These are phyloP conservation scores for Microdochium bolleyi DNA, from an alignment of 2,329 filamentous ascomycete genomes.

Conservation along the genomic window DNA sequence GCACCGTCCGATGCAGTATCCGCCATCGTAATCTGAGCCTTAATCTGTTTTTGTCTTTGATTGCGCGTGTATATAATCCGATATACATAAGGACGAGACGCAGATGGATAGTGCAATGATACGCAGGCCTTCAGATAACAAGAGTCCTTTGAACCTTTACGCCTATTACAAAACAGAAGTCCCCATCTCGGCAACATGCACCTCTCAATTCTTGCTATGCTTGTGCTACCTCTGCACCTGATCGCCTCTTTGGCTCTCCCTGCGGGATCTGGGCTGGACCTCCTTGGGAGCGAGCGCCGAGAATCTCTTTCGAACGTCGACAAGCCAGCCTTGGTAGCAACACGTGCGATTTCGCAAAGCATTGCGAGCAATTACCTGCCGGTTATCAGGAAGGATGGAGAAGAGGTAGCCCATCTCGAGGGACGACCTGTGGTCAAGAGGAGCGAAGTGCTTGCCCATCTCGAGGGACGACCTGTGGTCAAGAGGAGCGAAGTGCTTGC, in stretches of 20 bases:
- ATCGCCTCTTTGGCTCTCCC: neutral
- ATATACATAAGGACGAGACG: neutral
- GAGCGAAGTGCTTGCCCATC: too few relatives aligned
- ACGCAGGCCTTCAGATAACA: neutral
- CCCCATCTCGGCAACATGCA: neutral
- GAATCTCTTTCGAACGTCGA: neutral
- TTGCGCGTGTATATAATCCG: neutral
- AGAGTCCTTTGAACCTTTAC: neutral
- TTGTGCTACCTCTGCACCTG: too few relatives aligned
- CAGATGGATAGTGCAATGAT: neutral
- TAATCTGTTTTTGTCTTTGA: neutral
- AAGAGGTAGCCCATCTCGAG: neutral
- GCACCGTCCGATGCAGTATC: neutral
- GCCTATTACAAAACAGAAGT: neutral
- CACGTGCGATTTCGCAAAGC: neutral
- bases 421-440: neutral
- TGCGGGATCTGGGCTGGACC: neutral
- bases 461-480: too few relatives aligned
- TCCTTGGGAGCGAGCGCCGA: neutral
- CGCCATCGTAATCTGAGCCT: neutral
- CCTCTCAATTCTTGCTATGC: too few relatives aligned
- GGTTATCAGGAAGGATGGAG: neutral
- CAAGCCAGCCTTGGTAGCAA: neutral
- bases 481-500: too few relatives aligned
- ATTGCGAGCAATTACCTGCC: neutral